Evolutionary conservation across 106 monocot genomes (phyloP).

Genomic region (Chionographis japonica): DNA sequence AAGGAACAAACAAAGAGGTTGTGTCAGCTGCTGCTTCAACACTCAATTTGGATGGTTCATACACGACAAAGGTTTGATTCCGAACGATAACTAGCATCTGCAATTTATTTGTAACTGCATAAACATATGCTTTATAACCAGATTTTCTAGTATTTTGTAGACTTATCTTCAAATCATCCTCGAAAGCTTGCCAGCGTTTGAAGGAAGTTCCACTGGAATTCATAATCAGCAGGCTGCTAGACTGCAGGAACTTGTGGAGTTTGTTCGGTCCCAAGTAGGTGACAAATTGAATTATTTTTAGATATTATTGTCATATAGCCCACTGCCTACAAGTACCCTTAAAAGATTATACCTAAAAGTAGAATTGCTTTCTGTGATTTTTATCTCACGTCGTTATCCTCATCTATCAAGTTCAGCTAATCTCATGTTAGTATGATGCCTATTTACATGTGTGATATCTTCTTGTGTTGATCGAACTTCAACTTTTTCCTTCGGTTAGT

Average conservation of each 20-base stretch:
- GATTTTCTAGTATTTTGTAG: conserved; percentile 30
- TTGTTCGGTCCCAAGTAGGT: conserved; percentile 82
- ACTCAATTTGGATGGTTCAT: conserved; percentile 83
- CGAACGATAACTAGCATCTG: background rate
- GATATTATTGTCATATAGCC: background rate
- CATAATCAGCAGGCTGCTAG: conserved; percentile 83
- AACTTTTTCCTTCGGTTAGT: too few relatives aligned
- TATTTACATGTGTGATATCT: too few relatives aligned
- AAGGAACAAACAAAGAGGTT: conserved; percentile 87
- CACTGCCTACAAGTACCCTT: background rate
- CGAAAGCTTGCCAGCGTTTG: conserved; percentile 67
- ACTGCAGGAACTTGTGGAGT: conserved; percentile 82
- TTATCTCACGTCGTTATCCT: too few relatives aligned
- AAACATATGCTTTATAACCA: background rate
- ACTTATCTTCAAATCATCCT: conserved; percentile 94
- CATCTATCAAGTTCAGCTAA: too few relatives aligned
- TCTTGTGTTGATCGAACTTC: too few relatives aligned
- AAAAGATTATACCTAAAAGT: background rate
- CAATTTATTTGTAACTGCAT: background rate
- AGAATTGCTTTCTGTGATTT: too few relatives aligned
- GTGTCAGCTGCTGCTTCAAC: conserved; percentile 68
- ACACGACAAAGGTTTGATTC: conserved; percentile 84
- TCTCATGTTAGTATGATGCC: too few relatives aligned
- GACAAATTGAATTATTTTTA: background rate
- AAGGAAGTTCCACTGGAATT: conserved; percentile 66